A percentile compares a stretch with the other conserved stretches of the same genome.
phyloP scores from a whole-genome alignment of 257 asterid species.

The Lycium ferocissimum region DNA sequence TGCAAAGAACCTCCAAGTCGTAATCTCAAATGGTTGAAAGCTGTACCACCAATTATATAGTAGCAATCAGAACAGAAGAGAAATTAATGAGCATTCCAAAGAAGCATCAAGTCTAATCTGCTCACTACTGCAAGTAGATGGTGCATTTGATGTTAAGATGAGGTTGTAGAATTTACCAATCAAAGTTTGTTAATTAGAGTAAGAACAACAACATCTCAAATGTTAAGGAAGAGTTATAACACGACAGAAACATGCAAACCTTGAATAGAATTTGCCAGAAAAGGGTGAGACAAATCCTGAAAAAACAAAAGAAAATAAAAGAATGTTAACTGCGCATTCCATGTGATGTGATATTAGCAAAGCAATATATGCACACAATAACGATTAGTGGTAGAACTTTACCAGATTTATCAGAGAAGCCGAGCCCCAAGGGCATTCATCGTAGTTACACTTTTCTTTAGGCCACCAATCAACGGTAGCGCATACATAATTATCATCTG shows the following conservation, averaged over 20 bases:
- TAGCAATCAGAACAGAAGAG: background rate
- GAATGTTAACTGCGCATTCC: conserved; percentile 3
- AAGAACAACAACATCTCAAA: conserved; percentile 15
- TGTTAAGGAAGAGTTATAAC: background rate
- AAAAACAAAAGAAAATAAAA: conserved; percentile 33
- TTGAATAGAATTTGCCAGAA: conserved; percentile 69
- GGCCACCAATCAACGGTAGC: conserved; percentile 99
- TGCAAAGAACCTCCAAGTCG: conserved; percentile 97
- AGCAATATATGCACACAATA: background rate
- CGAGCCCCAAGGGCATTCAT: conserved; percentile 89
- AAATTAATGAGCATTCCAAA: background rate
- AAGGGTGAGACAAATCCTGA: conserved; percentile 83
- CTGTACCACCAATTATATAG: conserved; percentile 42
- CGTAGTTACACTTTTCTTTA: conserved; percentile 78
- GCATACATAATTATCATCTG: conserved; percentile 80
- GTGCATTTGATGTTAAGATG: background rate
- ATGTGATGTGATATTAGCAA: background rate
- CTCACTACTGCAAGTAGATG: conserved; percentile 7
- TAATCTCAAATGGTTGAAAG: conserved; percentile 77
- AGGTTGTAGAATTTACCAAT: background rate
- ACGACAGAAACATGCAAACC: conserved; percentile 51
- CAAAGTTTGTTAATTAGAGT: conserved; percentile 11
- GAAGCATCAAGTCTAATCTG: conserved; percentile 15
- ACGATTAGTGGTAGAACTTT: conserved; percentile 33
- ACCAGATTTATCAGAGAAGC: conserved; percentile 79